Evolutionary conservation across 2,329 filamentous ascomycete species (phyloP).

Genomic region (Aureobasidium zeae): DNA sequence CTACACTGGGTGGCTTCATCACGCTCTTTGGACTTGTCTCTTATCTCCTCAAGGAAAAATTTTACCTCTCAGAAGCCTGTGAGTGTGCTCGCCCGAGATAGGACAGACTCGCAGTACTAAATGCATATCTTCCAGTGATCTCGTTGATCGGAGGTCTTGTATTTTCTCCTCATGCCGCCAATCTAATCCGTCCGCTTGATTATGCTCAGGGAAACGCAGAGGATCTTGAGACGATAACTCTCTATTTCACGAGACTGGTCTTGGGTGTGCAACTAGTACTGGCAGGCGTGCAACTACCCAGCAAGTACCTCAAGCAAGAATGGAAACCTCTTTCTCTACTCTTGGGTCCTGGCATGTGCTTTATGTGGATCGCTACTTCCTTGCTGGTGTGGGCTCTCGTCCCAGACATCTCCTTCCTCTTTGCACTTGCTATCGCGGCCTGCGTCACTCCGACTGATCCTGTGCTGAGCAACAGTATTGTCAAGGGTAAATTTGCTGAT

Average conservation of each 20-base stretch:
- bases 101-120: neutral
- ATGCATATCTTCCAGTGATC: conserved; percentile 56
- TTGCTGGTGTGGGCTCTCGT: conserved; percentile 69
- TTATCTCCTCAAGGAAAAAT: conserved; percentile 79
- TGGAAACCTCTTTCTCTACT: conserved; percentile 67
- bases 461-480: conserved; percentile 76
- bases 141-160: conserved; percentile 68
- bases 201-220: conserved; percentile 54
- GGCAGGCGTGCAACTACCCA: conserved; percentile 78
- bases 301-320: conserved; percentile 67
- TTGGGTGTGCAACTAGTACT: conserved; percentile 85
- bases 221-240: conserved; percentile 61
- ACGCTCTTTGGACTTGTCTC: conserved; percentile 86
- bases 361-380: conserved; percentile 80
- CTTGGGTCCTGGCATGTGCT: conserved; percentile 73
- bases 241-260: conserved; percentile 79
- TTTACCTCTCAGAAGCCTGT: conserved; percentile 86
- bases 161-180: conserved; percentile 68
- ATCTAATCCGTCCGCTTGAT: conserved; percentile 62
- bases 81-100: too few relatives aligned
- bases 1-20: conserved; percentile 76
- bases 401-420: conserved; percentile 61
- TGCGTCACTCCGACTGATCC: conserved; percentile 92
- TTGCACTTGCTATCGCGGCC: conserved; percentile 69
- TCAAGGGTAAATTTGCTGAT: conserved; percentile 89